These are phyloP conservation scores for Puccinia hordei DNA, from an alignment of 1,284 basidiomycete genomes.

Conservation along the genomic window DNA sequence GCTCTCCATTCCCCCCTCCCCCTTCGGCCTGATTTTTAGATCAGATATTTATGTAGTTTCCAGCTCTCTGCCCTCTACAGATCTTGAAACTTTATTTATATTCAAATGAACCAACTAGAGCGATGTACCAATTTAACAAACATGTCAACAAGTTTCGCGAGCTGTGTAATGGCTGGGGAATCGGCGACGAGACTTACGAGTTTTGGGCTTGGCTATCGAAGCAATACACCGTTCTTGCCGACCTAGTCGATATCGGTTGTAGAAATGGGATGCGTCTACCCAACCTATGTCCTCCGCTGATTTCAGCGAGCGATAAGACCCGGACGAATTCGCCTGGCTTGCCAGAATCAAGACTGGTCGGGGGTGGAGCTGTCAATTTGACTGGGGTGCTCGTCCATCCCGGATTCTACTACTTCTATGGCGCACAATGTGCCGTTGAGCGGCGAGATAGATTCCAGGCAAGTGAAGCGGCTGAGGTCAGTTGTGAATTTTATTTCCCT, in stretches of 20 bases:
- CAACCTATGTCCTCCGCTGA: slow-evolving; percentile 66
- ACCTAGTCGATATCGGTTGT: slow-evolving; percentile 79
- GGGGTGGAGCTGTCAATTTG: slow-evolving; percentile 41
- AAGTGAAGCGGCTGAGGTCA: slow-evolving; percentile 67
- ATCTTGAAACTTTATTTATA: slow-evolving; percentile 86
- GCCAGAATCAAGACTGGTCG: slow-evolving; percentile 54
- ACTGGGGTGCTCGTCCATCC: slow-evolving; percentile 74
- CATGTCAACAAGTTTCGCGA: slow-evolving; percentile 84
- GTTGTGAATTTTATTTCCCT: slow-evolving; percentile 53
- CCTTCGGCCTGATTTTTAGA: background rate
- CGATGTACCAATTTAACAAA: slow-evolving; percentile 75
- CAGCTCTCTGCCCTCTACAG: slow-evolving; percentile 61
- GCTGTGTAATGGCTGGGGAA: slow-evolving; percentile 88
- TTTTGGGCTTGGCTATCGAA: slow-evolving; percentile 95
- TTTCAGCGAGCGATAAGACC: slow-evolving; percentile 46
- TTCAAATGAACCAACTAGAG: slow-evolving; percentile 75
- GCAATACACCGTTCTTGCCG: slow-evolving; percentile 86
- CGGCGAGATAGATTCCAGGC: slow-evolving; percentile 70
- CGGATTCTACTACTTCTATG: slow-evolving; percentile 85
- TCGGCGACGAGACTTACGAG: slow-evolving; percentile 94
- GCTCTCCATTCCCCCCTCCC: too few species aligned
- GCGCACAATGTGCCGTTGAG: slow-evolving; percentile 77
- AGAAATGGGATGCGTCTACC: slow-evolving; percentile 66
- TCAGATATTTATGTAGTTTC: slow-evolving; percentile 15
- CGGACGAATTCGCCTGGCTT: slow-evolving; percentile 55